phyloP scores from a whole-genome alignment of 805 yeast species.

The Candida ascalaphidarum region DNA sequence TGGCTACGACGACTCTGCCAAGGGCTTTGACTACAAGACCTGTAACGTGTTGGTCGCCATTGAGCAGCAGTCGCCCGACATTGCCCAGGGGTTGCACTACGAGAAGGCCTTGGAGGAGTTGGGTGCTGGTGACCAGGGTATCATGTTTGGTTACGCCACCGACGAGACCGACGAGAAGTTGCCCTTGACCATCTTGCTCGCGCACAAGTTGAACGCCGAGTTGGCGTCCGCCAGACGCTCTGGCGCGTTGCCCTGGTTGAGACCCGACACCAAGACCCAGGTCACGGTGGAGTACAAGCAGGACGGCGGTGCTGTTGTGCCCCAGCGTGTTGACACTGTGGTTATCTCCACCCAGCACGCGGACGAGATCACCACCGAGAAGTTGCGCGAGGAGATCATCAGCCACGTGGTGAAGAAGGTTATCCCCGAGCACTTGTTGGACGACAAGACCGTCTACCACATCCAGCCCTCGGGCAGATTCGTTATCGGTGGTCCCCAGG shows the following conservation, averaged over 20 bases:
- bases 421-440: constrained; percentile 83
- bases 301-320: constrained; percentile 92
- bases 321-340: constrained; percentile 94
- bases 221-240: constrained; percentile 96
- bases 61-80: constrained; percentile 98
- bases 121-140: constrained; percentile 99
- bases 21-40: constrained; percentile 98
- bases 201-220: constrained; percentile 95
- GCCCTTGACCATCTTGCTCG: constrained; percentile 88
- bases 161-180: constrained; percentile 97
- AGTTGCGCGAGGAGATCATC: constrained; percentile 70
- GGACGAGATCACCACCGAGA: constrained; percentile 89
- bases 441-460: constrained; percentile 93
- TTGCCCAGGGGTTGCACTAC: constrained; percentile 98
- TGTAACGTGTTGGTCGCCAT: constrained; percentile 98
- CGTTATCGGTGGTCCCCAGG: constrained; percentile 99
- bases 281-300: constrained; percentile 95
- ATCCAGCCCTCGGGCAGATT: constrained; percentile 99
- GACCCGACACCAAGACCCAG: constrained; percentile 99
- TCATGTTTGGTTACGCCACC: constrained; percentile 99
- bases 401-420: constrained; percentile 85
- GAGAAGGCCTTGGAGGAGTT: constrained; percentile 92
- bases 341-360: constrained; percentile 98
- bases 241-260: constrained; percentile 90
- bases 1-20: constrained; percentile 92